Evolutionary conservation across 768 basidiomycete genomes (phyloP), one percentile per base, ranked within the genome.

Genomic region (Termitomyces sp.): DNA sequence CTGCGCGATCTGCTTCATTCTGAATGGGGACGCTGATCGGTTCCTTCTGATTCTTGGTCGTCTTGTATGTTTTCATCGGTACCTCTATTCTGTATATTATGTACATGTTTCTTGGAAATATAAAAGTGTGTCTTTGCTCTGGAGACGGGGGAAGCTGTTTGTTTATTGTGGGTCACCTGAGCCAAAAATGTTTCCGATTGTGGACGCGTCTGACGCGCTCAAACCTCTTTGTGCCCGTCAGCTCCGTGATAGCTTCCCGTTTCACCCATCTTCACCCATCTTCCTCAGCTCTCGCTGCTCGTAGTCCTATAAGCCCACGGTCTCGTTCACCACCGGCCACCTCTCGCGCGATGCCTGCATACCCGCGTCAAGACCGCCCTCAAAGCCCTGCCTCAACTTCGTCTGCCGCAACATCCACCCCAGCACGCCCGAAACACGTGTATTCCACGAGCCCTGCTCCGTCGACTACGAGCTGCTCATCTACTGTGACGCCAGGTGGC

Each of bases 1-100:
- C 73, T 93, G 57, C 75, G 81, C 31, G 82, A 88, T 54, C 68
- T 82, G 46, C 76, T 95, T 58, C 77, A 78, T 53, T 80, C 80
- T 9, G 66, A 73, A n/a, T 89, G 85, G 86, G 83, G 75, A 7
- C 79, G 71, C 60, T 75, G 65, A 66, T 43, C 23, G 23, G 23
- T 53, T 27, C 42, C 35, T n/a, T 46, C 35, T 29, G 54, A 38
- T 25, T 41, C 6, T 49, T 25, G 4, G 32, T n/a, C 52, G 21
- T 37, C 35, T 11, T 52, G 25, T 54, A 57, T 54, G 50, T n/a
- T 37, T 50, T 5, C 16, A 17, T 37, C 6, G 23, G 35, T n/a
- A 29, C 16, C 16, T 37, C 10, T 49, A 37, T 19, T 37, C 23
- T 50, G 49, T 50, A 50, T n/a, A 37, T 23, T 34, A 19, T 58